These are phyloP conservation scores for Arthrobotrys iridis DNA, from an alignment of 2,329 filamentous ascomycete genomes.

Conservation along the genomic window DNA sequence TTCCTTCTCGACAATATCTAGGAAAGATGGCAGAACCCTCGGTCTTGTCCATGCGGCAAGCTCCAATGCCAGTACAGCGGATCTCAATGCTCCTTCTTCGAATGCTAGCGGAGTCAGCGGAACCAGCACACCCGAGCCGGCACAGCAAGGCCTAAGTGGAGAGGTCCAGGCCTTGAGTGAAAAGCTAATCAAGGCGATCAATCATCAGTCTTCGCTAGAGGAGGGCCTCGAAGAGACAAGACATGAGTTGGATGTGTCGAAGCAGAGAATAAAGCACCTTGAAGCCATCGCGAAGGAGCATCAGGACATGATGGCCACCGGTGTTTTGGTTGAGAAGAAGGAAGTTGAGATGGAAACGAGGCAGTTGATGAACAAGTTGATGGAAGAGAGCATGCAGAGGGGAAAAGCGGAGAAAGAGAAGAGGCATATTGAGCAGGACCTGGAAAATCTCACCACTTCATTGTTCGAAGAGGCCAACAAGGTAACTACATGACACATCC, in stretches of 20 bases:
- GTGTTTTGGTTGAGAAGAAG: slow-evolving; percentile 78
- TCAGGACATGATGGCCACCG: slow-evolving; percentile 74
- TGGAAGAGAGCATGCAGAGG: slow-evolving; percentile 74
- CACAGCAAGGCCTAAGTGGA: slow-evolving; percentile 68
- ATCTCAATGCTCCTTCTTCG: slow-evolving; percentile 13
- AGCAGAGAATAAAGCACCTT: slow-evolving; percentile 73
- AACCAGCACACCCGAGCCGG: slow-evolving; percentile 6
- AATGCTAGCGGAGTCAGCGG: slow-evolving; percentile 27
- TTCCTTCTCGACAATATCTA: slow-evolving; percentile 51
- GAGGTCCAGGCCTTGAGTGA: slow-evolving; percentile 92
- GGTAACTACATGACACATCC: slow-evolving; percentile 61
- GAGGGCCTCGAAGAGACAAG: slow-evolving; percentile 84
- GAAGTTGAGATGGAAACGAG: slow-evolving; percentile 78
- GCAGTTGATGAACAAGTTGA: slow-evolving; percentile 68
- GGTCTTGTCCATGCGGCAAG: slow-evolving; percentile 25
- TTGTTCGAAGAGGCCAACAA: slow-evolving; percentile 99
- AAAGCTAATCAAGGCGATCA: slow-evolving; percentile 97
- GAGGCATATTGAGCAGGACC: slow-evolving; percentile 87
- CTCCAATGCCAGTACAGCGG: slow-evolving; percentile 29
- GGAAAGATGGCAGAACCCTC: slow-evolving; percentile 27
- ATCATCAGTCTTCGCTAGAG: slow-evolving; percentile 91
- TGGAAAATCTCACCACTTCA: slow-evolving; percentile 88
- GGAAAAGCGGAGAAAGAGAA: slow-evolving; percentile 78
- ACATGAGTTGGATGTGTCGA: slow-evolving; percentile 80
- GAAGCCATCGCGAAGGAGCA: slow-evolving; percentile 76